A percentile compares a stretch with the other conserved stretches of the same genome.
Evolutionary conservation across 2,329 filamentous ascomycete genomes (phyloP).

Genomic region (Polychaeton citri): DNA sequence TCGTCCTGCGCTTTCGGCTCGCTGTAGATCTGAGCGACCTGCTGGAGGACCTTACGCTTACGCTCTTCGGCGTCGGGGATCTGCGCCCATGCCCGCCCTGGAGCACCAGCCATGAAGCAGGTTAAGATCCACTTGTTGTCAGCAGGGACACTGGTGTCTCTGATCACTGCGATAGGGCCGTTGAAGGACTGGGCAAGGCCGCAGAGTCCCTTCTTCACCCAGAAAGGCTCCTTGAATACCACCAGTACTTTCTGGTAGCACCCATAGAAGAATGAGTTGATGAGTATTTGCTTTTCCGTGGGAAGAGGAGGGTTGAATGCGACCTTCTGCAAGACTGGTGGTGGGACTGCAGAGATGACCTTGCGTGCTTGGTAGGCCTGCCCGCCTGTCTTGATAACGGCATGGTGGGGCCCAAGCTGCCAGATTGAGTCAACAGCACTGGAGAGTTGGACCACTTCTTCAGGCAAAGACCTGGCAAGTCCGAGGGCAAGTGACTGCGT

Average conservation of each 20-base stretch:
- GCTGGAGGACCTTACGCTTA: conserved; percentile 19
- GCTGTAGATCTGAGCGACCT: conserved; percentile 21
- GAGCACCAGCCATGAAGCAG: conserved; percentile 28
- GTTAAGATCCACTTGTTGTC: conserved; percentile 22
- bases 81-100: conserved; percentile 24
- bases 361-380: conserved; percentile 25
- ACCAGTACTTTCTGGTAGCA: conserved; percentile 41
- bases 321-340: conserved; percentile 33
- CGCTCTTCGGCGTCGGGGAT: conserved; percentile 15
- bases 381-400: conserved; percentile 16
- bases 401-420: conserved; percentile 10
- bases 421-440: conserved; percentile 20
- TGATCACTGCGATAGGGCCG: conserved; percentile 33
- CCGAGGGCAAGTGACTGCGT: conserved; percentile 29
- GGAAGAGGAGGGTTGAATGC: conserved; percentile 36
- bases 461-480: conserved; percentile 23
- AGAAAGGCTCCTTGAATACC: conserved; percentile 33
- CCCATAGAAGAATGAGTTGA: conserved; percentile 27
- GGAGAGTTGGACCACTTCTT: conserved; percentile 16
- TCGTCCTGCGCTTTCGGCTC: conserved; percentile 8
- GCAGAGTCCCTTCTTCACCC: conserved; percentile 31
- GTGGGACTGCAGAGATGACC: conserved; percentile 38
- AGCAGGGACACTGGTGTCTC: conserved; percentile 28
- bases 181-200: conserved; percentile 33
- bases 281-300: conserved; percentile 23